These are phyloP conservation scores for Endoconidiophora laricicola DNA, from an alignment of 2,329 filamentous ascomycete species.

Conservation along the genomic window DNA sequence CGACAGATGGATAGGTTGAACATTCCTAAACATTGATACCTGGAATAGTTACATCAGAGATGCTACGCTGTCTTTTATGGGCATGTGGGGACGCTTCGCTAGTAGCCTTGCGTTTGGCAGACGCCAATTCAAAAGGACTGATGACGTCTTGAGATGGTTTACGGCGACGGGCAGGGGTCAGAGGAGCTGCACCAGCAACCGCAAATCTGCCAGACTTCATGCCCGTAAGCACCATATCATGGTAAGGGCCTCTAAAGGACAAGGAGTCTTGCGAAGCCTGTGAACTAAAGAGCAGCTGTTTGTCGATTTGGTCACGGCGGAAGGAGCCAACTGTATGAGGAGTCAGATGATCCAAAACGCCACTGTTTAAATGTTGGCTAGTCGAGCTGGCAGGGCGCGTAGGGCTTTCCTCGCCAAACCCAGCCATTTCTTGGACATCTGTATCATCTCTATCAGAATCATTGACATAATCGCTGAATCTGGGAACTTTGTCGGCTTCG, in stretches of 20 bases:
- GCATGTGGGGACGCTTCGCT: conserved; percentile 22
- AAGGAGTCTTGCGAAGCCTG: conserved; percentile 46
- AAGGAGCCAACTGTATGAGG: conserved; percentile 60
- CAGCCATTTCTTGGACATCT: conserved; percentile 19
- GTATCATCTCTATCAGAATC: conserved; percentile 13
- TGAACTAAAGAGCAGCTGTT: conserved; percentile 42
- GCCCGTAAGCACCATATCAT: conserved; percentile 42
- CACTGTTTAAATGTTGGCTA: conserved; percentile 24
- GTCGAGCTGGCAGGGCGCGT: conserved; percentile 31
- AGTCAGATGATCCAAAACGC: conserved; percentile 42
- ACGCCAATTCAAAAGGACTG: conserved; percentile 32
- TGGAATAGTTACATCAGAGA: conserved; percentile 37
- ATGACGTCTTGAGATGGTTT: conserved; percentile 32
- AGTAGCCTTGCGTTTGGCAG: conserved; percentile 40
- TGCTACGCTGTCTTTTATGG: conserved; percentile 43
- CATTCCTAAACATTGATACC: conserved; percentile 10
- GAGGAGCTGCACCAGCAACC: conserved; percentile 43
- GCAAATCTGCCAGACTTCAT: conserved; percentile 50
- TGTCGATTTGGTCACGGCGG: conserved; percentile 49
- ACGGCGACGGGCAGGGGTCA: conserved; percentile 48
- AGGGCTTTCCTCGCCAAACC: conserved; percentile 35
- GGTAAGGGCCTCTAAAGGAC: conserved; percentile 42
- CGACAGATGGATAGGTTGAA: too few species aligned
- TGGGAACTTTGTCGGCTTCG: not conserved
- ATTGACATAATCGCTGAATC: conserved; percentile 39